These are phyloP conservation scores for Aspergillus baeticus DNA, from an alignment of 495 filamentous ascomycete genomes.

Conservation along the genomic window DNA sequence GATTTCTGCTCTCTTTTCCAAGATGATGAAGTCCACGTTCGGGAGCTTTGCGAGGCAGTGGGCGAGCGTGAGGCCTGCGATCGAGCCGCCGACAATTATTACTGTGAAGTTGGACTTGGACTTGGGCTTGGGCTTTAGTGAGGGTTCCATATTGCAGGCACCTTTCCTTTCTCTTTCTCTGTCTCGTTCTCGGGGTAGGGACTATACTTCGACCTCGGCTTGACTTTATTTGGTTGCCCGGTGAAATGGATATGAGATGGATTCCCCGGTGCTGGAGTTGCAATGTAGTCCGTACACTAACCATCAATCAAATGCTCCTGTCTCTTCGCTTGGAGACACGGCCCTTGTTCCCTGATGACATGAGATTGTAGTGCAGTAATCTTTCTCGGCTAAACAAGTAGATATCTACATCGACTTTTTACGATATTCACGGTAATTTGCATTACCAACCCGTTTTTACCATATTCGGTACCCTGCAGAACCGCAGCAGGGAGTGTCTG, in stretches of 20 bases:
- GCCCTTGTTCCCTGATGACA: not conserved
- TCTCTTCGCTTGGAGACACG: not conserved
- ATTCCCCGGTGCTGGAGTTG: not conserved
- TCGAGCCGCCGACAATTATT: slow-evolving; percentile 52
- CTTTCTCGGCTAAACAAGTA: not conserved
- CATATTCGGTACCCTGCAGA: not conserved
- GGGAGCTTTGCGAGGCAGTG: slow-evolving; percentile 37
- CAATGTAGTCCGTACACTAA: not conserved
- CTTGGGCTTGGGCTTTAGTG: not conserved
- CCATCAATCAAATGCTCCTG: not conserved
- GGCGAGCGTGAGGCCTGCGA: slow-evolving; percentile 47
- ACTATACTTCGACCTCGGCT: not conserved
- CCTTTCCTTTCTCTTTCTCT: not conserved
- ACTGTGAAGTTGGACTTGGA: slow-evolving; percentile 19
- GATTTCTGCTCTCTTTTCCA: slow-evolving; percentile 40
- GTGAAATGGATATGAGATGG: not conserved
- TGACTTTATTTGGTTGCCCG: not conserved
- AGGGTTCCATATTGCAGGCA: not conserved
- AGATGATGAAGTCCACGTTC: slow-evolving; percentile 47
- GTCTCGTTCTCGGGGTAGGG: not conserved
- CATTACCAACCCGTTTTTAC: not conserved
- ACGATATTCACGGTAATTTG: not conserved
- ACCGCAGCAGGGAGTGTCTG: not conserved
- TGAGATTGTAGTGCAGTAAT: not conserved
- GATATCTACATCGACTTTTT: not conserved